Evolutionary conservation across 768 basidiomycete species (phyloP).

Genomic region (Melanogaster broomeanus): DNA sequence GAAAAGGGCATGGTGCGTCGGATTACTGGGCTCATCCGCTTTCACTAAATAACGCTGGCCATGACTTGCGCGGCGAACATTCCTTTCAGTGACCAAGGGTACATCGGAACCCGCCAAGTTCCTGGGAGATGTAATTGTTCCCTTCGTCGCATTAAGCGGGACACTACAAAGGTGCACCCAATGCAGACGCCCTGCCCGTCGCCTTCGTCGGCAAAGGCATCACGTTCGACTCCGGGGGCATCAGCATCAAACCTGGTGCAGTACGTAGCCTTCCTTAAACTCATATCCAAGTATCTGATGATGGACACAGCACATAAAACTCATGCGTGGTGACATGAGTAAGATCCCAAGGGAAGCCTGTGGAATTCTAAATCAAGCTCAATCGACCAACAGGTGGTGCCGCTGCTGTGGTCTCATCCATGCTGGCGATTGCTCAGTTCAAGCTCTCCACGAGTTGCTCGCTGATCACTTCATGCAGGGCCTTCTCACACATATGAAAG

Average conservation of each 20-base stretch:
- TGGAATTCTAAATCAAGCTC: background rate
- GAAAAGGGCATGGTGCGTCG: slow-evolving; percentile 75
- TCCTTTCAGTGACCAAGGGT: slow-evolving; percentile 86
- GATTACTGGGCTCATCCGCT: background rate
- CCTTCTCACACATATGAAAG: slow-evolving; percentile 36
- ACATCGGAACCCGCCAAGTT: slow-evolving; percentile 84
- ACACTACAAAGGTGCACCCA: slow-evolving; percentile 77
- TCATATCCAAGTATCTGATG: background rate
- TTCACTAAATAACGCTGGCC: background rate
- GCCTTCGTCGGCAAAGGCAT: slow-evolving; percentile 88
- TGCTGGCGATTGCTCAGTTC: slow-evolving; percentile 79
- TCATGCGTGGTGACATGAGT: slow-evolving; percentile 90
- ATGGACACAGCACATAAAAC: slow-evolving; percentile 67
- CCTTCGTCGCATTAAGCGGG: slow-evolving; percentile 34
- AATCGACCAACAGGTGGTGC: slow-evolving; percentile 57
- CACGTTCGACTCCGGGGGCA: slow-evolving; percentile 90
- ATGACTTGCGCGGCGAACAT: slow-evolving; percentile 54
- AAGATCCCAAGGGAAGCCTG: slow-evolving; percentile 7
- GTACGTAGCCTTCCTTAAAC: slow-evolving; percentile 39
- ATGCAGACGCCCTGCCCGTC: slow-evolving; percentile 57
- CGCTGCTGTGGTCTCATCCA: slow-evolving; percentile 71
- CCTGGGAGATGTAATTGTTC: slow-evolving; percentile 69
- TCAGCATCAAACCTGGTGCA: slow-evolving; percentile 76
- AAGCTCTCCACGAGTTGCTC: slow-evolving; percentile 47
- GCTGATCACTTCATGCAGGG: slow-evolving; percentile 35